Percentiles rank a stretch among this genome's conserved stretches.
Conservation (phyloP, 495 filamentous ascomycete genomes). For the Podospora tetraspora region DNA sequence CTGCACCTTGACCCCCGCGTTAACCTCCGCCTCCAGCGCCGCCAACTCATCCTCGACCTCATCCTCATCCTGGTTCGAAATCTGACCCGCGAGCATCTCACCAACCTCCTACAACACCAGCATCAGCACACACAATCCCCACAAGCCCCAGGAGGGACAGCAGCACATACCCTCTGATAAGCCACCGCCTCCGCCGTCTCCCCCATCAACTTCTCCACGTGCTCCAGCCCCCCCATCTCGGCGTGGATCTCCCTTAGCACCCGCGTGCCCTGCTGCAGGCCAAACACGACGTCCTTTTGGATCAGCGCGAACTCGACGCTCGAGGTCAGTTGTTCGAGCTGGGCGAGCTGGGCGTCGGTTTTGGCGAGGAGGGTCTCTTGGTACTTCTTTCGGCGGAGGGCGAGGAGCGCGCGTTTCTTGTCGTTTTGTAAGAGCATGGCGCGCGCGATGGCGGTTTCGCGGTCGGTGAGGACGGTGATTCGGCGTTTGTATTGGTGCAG, state of each 20-base stretch:
- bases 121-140: background rate
- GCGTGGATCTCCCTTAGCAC: slow-evolving; percentile 85
- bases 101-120: slow-evolving; percentile 64
- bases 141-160: background rate
- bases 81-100: slow-evolving; percentile 78
- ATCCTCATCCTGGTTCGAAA: slow-evolving; percentile 92
- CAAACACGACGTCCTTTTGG: slow-evolving; percentile 90
- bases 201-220: slow-evolving; percentile 88
- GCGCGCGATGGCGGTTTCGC: slow-evolving; percentile 77
- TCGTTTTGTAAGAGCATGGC: slow-evolving; percentile 71
- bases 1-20: slow-evolving; percentile 5
- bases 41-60: slow-evolving; percentile 95
- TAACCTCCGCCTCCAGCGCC: slow-evolving; percentile 64
- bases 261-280: slow-evolving; percentile 83
- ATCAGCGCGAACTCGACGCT: slow-evolving; percentile 91
- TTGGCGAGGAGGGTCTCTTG: slow-evolving; percentile 85
- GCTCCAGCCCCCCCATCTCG: slow-evolving; percentile 93
- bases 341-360: slow-evolving; percentile 84
- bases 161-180: slow-evolving; percentile 67
- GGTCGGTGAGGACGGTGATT: slow-evolving; percentile 74
- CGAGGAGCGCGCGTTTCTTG: slow-evolving; percentile 75
- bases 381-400: slow-evolving; percentile 92
- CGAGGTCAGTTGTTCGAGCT: slow-evolving; percentile 75
- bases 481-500: slow-evolving; percentile 90
- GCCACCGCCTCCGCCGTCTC: slow-evolving; percentile 82